Percentiles rank a stretch among this genome's conserved stretches.
phyloP scores from a whole-genome alignment of 495 filamentous ascomycete species.

The Beverwykella pulmonaria region DNA sequence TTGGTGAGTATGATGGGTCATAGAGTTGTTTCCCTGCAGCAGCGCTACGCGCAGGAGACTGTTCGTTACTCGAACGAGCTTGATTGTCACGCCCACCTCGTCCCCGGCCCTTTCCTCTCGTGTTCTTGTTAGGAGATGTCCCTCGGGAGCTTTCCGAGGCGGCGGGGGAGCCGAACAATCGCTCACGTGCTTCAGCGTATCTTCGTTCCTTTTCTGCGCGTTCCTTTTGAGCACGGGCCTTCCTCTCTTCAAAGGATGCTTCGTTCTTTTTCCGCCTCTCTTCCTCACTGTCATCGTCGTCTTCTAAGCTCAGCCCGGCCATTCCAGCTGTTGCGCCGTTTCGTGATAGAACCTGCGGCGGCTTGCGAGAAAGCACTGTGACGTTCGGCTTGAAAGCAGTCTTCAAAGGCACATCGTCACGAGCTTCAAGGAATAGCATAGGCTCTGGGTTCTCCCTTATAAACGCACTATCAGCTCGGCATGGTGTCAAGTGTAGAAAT shows the following conservation, averaged over 20 bases:
- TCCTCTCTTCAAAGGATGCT: constrained; percentile 69
- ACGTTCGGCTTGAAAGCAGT: constrained; percentile 82
- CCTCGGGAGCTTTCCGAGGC: constrained; percentile 61
- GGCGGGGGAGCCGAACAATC: constrained; percentile 71
- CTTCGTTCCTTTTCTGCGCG: constrained; percentile 84
- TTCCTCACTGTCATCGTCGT: constrained; percentile 68
- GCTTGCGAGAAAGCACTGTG: constrained; percentile 82
- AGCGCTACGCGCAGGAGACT: constrained; percentile 47
- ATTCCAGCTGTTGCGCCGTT: constrained; percentile 60
- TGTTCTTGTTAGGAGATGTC: constrained; percentile 55
- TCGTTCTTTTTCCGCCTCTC: constrained; percentile 61
- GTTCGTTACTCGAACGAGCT: constrained; percentile 52
- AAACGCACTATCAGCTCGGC: constrained; percentile 5
- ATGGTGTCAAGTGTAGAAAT: constrained; percentile 37
- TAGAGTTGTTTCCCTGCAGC: constrained; percentile 60
- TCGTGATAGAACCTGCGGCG: constrained; percentile 55
- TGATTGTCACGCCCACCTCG: constrained; percentile 49
- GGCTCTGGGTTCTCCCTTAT: constrained; percentile 62
- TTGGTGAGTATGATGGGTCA: constrained; percentile 71
- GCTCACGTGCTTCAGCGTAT: constrained; percentile 81
- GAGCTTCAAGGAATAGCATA: constrained; percentile 71
- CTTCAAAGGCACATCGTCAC: constrained; percentile 68
- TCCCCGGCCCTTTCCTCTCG: constrained; percentile 38
- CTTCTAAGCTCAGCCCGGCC: constrained; percentile 53
- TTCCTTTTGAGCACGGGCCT: constrained; percentile 71